phyloP scores from a whole-genome alignment of 305 asterid species.

The Plantago coronopus region DNA sequence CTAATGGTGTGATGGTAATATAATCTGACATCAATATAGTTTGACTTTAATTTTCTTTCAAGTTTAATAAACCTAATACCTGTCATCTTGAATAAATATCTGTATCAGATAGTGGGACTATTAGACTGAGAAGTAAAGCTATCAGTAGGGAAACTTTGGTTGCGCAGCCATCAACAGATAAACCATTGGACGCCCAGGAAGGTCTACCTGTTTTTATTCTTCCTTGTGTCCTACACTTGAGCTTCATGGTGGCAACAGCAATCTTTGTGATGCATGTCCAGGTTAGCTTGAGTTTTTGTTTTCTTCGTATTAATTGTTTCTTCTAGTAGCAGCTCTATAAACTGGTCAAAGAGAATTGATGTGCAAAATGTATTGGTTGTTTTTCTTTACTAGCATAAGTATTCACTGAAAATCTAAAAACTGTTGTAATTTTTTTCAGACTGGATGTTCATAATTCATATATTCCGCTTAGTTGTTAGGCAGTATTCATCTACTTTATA shows the following conservation, averaged over 20 bases:
- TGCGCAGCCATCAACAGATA: conserved; percentile 31
- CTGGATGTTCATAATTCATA: too few relatives aligned
- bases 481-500: too few relatives aligned
- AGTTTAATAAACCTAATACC: background rate
- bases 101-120: conserved; percentile 30
- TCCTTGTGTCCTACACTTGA: conserved; percentile 75
- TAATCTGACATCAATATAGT: background rate
- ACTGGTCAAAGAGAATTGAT: background rate
- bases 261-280: conserved; percentile 93
- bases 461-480: too few relatives aligned
- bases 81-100: conserved; percentile 20
- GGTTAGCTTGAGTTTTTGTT: conserved; percentile 38
- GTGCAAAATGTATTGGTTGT: conserved; percentile 8
- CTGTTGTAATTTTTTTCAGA: too few relatives aligned
- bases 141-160: conserved; percentile 25
- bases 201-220: conserved; percentile 49
- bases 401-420: background rate
- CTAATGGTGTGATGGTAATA: background rate
- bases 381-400: conserved; percentile 3
- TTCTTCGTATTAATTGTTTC: conserved; percentile 5
- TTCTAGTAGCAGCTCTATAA: conserved; percentile 8
- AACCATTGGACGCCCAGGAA: conserved; percentile 26
- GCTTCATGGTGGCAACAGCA: conserved; percentile 83
- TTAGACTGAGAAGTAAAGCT: conserved; percentile 41
- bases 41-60: background rate